A percentile compares a stretch with the other conserved stretches of the same genome.
These are phyloP conservation scores for Physcomitrium patens DNA, from an alignment of 225 moss, liverwort and hornwort species.

Conservation along the genomic window DNA sequence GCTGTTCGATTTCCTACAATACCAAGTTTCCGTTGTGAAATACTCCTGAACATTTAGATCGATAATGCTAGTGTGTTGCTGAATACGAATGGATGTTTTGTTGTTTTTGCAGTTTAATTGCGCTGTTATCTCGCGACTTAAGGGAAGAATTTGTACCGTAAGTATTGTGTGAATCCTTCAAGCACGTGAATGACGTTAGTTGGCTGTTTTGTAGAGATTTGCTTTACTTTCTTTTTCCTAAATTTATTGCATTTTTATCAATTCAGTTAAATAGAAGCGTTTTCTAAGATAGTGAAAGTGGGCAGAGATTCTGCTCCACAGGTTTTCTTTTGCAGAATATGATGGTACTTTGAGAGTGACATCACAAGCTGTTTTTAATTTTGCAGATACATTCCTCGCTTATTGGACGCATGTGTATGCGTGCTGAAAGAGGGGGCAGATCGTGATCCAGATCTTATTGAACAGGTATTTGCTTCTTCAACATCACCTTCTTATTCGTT, in stretches of 20 bases:
- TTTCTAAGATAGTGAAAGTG: neutral
- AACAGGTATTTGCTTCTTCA: conserved; percentile 65
- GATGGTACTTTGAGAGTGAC: conserved; percentile 4
- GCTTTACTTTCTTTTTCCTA: neutral
- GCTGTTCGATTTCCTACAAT: neutral
- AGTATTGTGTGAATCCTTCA: conserved; percentile 38
- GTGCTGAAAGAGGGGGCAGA: conserved; percentile 81
- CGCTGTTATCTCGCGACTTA: conserved; percentile 86
- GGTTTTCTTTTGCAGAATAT: conserved; percentile 1
- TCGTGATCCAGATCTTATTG: conserved; percentile 86
- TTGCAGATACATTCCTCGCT: conserved; percentile 72
- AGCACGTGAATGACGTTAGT: conserved; percentile 8
- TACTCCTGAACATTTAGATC: neutral
- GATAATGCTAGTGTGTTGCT: neutral
- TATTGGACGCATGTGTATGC: conserved; percentile 67
- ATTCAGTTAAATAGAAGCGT: neutral
- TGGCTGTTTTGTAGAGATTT: neutral
- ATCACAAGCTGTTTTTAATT: neutral
- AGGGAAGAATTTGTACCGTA: conserved; percentile 90
- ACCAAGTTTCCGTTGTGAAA: conserved; percentile 1
- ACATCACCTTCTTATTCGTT: neutral
- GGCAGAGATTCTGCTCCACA: neutral
- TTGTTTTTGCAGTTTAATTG: conserved; percentile 78
- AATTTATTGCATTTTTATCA: neutral
- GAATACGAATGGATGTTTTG: conserved; percentile 24